Base-by-base conservation (phyloP, 2,329 filamentous ascomycete species). In the Akanthomyces lecanii region DNA sequence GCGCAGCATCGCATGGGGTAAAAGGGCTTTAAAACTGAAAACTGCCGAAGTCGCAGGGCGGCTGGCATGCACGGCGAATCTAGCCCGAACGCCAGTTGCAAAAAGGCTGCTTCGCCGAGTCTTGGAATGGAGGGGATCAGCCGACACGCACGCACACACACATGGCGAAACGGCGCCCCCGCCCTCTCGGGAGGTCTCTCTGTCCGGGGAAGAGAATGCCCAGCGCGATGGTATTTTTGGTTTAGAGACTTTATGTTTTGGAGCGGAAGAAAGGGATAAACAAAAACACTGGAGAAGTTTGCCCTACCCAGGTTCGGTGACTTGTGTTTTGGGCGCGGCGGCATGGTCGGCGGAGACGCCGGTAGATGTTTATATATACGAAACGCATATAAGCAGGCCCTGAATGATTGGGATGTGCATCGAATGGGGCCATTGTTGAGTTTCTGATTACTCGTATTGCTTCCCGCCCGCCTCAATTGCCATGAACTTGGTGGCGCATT, bases 31-130 rank as follows among this genome's bases (percentile, higher is more conserved):
- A 38, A 7, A 12, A n/a, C 28, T 21, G n/a, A 25, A 48, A 57
- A 58, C 55, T 58, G 55, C 55, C 55, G 55, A 50, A 58, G 48
- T 58, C 55, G 55, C 55, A 58, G 36, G 40, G 25, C 18, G 18
- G 44, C 21, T 58, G 44, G 55, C 30, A 58, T 48, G 55, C 55
- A 47, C 33, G 28, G 55, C 55, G 14, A 16, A 14, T 56, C 25
- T 56, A 56, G 53, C 23, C 52, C 21, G 14, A 42, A 25, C n/a
- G 11, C 36, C 52, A 16, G 21, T 23, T 40, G 38, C 52, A 12
- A 23, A 38, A 28, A 16, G 36, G 21, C 38, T 25, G 21, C 36
- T n/a, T 42, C 12, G 16, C 52, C 52, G 52, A 40, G 25, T 44
- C 23, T 54, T 58, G 44, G 55, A 58, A 57, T 57, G 54, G 40